Conservation (phyloP, 2,329 filamentous ascomycete genomes). For the Apiospora pterosperma region DNA sequence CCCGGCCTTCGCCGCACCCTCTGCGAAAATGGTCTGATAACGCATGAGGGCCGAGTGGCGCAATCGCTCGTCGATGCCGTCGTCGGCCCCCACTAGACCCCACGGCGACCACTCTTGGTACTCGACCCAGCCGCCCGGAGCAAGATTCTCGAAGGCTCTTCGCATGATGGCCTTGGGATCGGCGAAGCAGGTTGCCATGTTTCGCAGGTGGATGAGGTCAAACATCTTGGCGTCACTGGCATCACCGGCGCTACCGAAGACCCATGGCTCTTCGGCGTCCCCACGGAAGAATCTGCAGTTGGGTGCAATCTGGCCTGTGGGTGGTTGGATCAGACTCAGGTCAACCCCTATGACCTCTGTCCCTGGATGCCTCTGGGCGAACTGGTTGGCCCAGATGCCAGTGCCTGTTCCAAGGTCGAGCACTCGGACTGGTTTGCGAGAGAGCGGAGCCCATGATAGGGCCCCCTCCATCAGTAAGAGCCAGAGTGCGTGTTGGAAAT, state of each 20-base stretch:
- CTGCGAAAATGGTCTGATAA: background rate
- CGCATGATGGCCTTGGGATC: slow-evolving; percentile 3
- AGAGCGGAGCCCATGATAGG: background rate
- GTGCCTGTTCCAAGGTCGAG: slow-evolving; percentile 1
- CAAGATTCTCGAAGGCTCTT: slow-evolving; percentile 2
- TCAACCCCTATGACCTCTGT: background rate
- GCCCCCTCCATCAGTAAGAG: background rate
- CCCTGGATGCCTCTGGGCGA: background rate
- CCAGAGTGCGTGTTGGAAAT: background rate
- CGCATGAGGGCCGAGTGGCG: background rate
- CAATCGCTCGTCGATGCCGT: background rate
- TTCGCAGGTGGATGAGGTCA: slow-evolving; percentile 1
- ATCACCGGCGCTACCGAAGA: background rate
- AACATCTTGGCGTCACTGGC: background rate
- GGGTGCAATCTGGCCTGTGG: background rate
- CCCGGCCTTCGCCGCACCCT: background rate
- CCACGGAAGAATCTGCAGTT: background rate
- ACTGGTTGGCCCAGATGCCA: background rate
- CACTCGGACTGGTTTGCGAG: background rate
- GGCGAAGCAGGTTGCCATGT: background rate
- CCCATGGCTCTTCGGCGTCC: background rate
- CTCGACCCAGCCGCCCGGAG: slow-evolving; percentile 4
- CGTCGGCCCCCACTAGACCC: background rate
- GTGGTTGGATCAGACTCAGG: background rate
- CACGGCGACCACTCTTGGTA: background rate